phyloP scores from a whole-genome alignment of 2,329 filamentous ascomycete species.

The Pyricularia grisea region DNA sequence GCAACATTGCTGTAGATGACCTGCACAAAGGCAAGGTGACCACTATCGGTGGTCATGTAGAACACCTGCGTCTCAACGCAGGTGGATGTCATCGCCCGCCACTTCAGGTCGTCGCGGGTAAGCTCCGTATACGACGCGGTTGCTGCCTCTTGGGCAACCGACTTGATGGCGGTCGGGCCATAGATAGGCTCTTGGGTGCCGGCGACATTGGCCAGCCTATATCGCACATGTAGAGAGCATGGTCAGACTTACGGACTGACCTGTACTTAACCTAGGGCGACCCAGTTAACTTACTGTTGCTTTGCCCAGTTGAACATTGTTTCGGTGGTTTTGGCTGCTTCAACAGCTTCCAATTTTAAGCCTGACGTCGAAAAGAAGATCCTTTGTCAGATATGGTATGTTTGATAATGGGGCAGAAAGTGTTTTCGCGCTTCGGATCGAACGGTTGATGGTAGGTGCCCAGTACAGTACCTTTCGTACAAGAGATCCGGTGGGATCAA shows the following conservation, averaged over 20 bases:
- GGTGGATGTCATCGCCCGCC: slow-evolving; percentile 72
- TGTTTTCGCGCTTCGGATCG: not conserved
- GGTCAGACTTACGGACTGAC: not conserved
- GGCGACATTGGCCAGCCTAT: slow-evolving; percentile 67
- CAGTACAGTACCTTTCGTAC: not conserved
- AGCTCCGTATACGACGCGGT: slow-evolving; percentile 73
- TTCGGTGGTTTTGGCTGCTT: slow-evolving; percentile 14
- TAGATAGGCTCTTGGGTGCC: slow-evolving; percentile 97
- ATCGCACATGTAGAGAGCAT: not conserved
- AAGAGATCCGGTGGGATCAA: not conserved
- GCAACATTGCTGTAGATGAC: slow-evolving; percentile 96
- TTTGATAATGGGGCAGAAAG: not conserved
- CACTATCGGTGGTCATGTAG: slow-evolving; percentile 75
- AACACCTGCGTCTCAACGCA: slow-evolving; percentile 93
- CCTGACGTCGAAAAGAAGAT: not conserved
- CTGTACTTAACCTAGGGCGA: not conserved
- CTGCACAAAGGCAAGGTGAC: slow-evolving; percentile 70
- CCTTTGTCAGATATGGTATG: not conserved
- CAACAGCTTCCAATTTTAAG: not conserved
- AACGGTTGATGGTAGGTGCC: not conserved
- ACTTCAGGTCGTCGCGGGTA: slow-evolving; percentile 69
- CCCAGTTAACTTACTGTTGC: slow-evolving; percentile 56
- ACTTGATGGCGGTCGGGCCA: slow-evolving; percentile 76
- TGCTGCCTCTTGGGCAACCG: slow-evolving; percentile 73
- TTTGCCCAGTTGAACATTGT: slow-evolving; percentile 91